Base-by-base conservation (phyloP, 129 eudicot genomes). In the Pulicaria dysenterica region DNA sequence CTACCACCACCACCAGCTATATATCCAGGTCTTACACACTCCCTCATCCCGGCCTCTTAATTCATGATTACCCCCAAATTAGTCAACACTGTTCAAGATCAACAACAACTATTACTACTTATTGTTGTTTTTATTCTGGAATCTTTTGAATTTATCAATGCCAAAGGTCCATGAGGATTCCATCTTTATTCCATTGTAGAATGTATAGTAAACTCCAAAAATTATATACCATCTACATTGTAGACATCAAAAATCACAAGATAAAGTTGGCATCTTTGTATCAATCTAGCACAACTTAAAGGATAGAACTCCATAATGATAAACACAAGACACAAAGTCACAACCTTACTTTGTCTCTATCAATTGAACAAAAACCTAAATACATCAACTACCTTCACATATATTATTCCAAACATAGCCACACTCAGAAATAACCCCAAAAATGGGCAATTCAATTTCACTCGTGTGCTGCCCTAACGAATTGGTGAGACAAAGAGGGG, bases 371-470 rank as follows among this genome's bases (percentile, higher is more conserved):
- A 31, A 69, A 59, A 49, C 69, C 55, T 42, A 60, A 50, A 55
- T 60, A 34, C 72, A 69, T 42, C 48, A 69, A 48, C 17, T 19
- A 58, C 50, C 53, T 64, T 64, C 60, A 38, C 56, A 41, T 60
- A 77, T 69, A 77, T 70, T 60, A 60, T 51, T 61, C 71, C 57
- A 14, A 69, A 69, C 42, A 47, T 15, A 41, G 31, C 31, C 31
- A 16, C 46, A 41, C 5, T 45, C 1, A 13, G 7, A 63, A 54
- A 15, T 5, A 58, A 11, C 2, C 19, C 40, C 8, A 12, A 60
- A 64, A 48, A 80, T 80, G 84, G 84, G 84, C 11, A 74, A 67
- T 34, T 80, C 80, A 1, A 56, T 80, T 37, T 59, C 83, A 24
- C 49, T 59, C 8, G 24, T 60, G 9, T 80, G 84, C 19, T 80